These are phyloP conservation scores for Blumeria graminis DNA, from an alignment of 2,329 filamentous ascomycete genomes.

Conservation along the genomic window DNA sequence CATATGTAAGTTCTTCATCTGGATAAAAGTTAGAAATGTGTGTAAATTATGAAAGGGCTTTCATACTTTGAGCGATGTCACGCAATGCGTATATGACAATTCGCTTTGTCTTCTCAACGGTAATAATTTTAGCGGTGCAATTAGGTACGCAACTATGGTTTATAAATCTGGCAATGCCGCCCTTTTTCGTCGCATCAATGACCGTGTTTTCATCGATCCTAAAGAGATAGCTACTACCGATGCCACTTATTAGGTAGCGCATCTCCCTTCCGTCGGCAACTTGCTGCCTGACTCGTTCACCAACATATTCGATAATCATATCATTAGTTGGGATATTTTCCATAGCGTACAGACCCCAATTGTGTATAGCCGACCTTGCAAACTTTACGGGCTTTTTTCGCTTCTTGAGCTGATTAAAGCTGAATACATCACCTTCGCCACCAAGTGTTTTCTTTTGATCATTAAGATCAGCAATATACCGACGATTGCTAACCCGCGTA, in stretches of 20 bases:
- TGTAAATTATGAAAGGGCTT: not conserved
- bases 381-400: constrained; percentile 98
- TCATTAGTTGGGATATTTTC: constrained; percentile 94
- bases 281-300: constrained; percentile 87
- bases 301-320: constrained; percentile 99
- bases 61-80: constrained; percentile 84
- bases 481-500: constrained; percentile 86
- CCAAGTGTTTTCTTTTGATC: constrained; percentile 75
- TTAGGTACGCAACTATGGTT: constrained; percentile 97
- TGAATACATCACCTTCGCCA: constrained; percentile 69
- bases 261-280: constrained; percentile 91
- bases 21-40: constrained; percentile 6
- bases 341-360: constrained; percentile 94
- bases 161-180: constrained; percentile 93
- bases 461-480: constrained; percentile 82
- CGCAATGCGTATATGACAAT: constrained; percentile 97
- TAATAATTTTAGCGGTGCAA: constrained; percentile 98
- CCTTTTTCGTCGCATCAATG: constrained; percentile 94
- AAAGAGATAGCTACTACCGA: constrained; percentile 93
- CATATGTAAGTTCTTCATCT: constrained; percentile 98
- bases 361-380: constrained; percentile 90
- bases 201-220: constrained; percentile 95
- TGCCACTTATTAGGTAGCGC: constrained; percentile 82
- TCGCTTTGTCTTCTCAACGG: constrained; percentile 88
- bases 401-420: constrained; percentile 98